These are phyloP conservation scores for Brassica juncea DNA, from an alignment of 345 rosid genomes.

Conservation along the genomic window DNA sequence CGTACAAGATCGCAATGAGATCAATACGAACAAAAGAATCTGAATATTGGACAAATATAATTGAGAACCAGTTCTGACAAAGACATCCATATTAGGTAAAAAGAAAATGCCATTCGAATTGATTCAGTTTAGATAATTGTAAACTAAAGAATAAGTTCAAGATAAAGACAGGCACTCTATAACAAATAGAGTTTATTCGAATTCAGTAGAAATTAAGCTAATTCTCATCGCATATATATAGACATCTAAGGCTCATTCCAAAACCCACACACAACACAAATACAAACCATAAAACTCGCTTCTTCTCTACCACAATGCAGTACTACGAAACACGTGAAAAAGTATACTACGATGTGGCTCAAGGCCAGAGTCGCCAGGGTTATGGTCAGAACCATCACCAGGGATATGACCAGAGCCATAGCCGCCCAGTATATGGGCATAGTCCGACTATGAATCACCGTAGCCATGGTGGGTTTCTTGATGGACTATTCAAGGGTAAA, in stretches of 20 bases:
- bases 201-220: neutral
- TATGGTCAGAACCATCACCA: neutral
- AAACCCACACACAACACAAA: conserved; percentile 20
- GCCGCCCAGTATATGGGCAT: conserved; percentile 11
- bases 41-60: conserved; percentile 20
- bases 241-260: neutral
- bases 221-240: conserved; percentile 16
- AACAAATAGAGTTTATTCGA: neutral
- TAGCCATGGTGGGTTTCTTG: conserved; percentile 33
- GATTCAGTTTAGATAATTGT: conserved; percentile 9
- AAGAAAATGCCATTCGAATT: conserved; percentile 31
- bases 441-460: conserved; percentile 28
- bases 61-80: conserved; percentile 26
- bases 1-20: neutral
- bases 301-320: conserved; percentile 27
- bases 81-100: conserved; percentile 27
- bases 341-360: conserved; percentile 21
- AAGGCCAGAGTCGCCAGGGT: conserved; percentile 8
- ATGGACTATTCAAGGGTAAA: conserved; percentile 31
- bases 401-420: neutral
- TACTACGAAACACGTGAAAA: conserved; percentile 27
- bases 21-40: conserved; percentile 25
- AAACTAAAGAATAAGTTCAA: conserved; percentile 17
- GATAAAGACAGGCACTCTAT: conserved; percentile 3
- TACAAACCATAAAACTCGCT: conserved; percentile 1